A percentile compares a stretch with the other conserved stretches of the same genome.
Conservation (phyloP, 306 rosid species). For the barrel medic (Medicago truncatula) region DNA sequence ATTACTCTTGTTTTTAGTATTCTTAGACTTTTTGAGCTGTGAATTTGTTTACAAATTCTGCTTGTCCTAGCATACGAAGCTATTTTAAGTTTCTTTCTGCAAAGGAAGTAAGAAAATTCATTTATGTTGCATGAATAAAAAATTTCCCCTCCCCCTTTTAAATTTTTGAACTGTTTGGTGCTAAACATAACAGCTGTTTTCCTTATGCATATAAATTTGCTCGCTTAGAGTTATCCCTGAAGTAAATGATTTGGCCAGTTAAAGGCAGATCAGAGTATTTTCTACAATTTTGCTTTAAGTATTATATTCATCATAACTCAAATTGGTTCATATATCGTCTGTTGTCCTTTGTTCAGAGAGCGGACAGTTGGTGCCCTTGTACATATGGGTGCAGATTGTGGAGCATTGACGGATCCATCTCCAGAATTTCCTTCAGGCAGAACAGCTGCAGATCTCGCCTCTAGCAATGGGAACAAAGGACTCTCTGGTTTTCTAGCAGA, state of each 20-base stretch:
- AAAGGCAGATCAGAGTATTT: conserved; percentile 23
- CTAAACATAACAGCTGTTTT: conserved; percentile 6
- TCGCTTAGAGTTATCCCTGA: conserved; percentile 18
- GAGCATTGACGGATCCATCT: conserved; percentile 75
- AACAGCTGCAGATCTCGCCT: conserved; percentile 85
- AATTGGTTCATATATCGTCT: conserved; percentile 30
- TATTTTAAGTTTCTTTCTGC: conserved; percentile 22
- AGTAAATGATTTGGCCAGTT: conserved; percentile 27
- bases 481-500: conserved; percentile 88
- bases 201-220: conserved; percentile 21
- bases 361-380: conserved; percentile 72
- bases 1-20: neutral
- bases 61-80: conserved; percentile 31
- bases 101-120: neutral
- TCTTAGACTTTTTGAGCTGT: conserved; percentile 1
- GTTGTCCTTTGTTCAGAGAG: conserved; percentile 61
- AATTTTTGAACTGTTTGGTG: conserved; percentile 27
- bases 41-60: conserved; percentile 20
- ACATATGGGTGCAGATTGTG: conserved; percentile 69
- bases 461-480: conserved; percentile 80
- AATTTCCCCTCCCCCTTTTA: neutral
- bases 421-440: conserved; percentile 64
- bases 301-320: conserved; percentile 32
- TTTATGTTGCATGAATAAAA: conserved; percentile 6
- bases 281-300: conserved; percentile 1